Conservation (phyloP, 495 filamentous ascomycete genomes). For the Hyaloscypha variabilis region DNA sequence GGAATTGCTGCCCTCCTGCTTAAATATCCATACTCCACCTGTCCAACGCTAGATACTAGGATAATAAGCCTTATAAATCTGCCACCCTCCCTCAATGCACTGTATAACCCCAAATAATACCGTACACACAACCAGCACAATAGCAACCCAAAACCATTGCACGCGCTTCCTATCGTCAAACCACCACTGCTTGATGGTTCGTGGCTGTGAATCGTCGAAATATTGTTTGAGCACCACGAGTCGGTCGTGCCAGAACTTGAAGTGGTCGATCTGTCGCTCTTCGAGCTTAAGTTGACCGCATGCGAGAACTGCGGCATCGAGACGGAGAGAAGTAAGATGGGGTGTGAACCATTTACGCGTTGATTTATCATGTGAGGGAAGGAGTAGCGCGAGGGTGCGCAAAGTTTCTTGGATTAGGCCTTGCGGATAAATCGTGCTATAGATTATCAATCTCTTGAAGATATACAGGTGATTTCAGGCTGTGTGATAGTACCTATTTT, state of each 20-base stretch:
- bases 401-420: slow-evolving; percentile 49
- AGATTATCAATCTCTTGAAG: not conserved
- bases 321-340: slow-evolving; percentile 9
- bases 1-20: no score
- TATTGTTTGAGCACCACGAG: slow-evolving; percentile 52
- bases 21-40: no score
- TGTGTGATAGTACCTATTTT: not conserved
- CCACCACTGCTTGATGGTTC: slow-evolving; percentile 52
- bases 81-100: slow-evolving; percentile 46
- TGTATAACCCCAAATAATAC: slow-evolving; percentile 55
- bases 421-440: slow-evolving; percentile 33
- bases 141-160: slow-evolving; percentile 60
- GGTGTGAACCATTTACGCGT: slow-evolving; percentile 36
- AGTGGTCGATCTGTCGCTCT: slow-evolving; percentile 47
- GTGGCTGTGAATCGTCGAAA: slow-evolving; percentile 53
- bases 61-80: slow-evolving; percentile 20
- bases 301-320: slow-evolving; percentile 33
- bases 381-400: slow-evolving; percentile 45
- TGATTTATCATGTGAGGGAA: slow-evolving; percentile 40
- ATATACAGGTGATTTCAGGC: not conserved
- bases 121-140: slow-evolving; percentile 47
- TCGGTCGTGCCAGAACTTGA: slow-evolving; percentile 52
- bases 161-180: slow-evolving; percentile 49
- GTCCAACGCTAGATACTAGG: no score
- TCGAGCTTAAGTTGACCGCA: slow-evolving; percentile 35